phyloP scores from a whole-genome alignment of 2,329 filamentous ascomycete species.

The Colletotrichum sp. region DNA sequence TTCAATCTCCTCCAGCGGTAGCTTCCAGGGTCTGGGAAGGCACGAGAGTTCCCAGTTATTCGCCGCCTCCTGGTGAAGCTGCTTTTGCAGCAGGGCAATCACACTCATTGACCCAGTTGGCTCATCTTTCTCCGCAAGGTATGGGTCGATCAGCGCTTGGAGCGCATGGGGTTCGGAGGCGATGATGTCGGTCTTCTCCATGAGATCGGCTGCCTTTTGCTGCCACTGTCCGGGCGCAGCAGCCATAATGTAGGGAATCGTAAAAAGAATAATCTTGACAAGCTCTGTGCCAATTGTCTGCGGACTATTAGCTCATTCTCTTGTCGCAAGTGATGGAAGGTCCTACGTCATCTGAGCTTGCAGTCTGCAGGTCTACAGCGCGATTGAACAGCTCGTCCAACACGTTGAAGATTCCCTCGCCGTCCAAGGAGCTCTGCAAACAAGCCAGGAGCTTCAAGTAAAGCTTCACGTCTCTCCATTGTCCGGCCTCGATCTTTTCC shows the following conservation, averaged over 20 bases:
- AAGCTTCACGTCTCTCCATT: constrained; percentile 92
- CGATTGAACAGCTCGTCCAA: constrained; percentile 89
- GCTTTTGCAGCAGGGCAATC: constrained; percentile 82
- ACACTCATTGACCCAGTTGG: constrained; percentile 70
- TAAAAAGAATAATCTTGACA: constrained; percentile 94
- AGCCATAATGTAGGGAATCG: constrained; percentile 87
- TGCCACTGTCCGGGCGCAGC: constrained; percentile 73
- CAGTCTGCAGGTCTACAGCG: constrained; percentile 92
- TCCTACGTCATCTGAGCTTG: constrained; percentile 89
- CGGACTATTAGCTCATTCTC: background rate
- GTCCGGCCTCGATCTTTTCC: constrained; percentile 70
- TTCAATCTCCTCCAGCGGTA: constrained; percentile 65
- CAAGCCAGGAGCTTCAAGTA: constrained; percentile 89
- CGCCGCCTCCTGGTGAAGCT: constrained; percentile 78
- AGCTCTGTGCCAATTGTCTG: constrained; percentile 80
- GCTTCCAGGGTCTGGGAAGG: constrained; percentile 71
- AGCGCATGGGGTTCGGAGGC: constrained; percentile 86
- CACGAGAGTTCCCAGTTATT: constrained; percentile 77
- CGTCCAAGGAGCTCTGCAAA: constrained; percentile 79
- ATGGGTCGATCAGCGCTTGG: constrained; percentile 86
- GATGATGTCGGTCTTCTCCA: constrained; percentile 95
- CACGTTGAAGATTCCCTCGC: constrained; percentile 83
- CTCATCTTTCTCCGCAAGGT: constrained; percentile 69
- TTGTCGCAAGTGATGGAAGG: background rate
- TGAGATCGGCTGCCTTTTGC: constrained; percentile 75